Evolutionary conservation across 1,284 basidiomycete species (phyloP), one percentile per base, ranked within the genome.

Genomic region (Apiotrichum mycotoxinovorans): DNA sequence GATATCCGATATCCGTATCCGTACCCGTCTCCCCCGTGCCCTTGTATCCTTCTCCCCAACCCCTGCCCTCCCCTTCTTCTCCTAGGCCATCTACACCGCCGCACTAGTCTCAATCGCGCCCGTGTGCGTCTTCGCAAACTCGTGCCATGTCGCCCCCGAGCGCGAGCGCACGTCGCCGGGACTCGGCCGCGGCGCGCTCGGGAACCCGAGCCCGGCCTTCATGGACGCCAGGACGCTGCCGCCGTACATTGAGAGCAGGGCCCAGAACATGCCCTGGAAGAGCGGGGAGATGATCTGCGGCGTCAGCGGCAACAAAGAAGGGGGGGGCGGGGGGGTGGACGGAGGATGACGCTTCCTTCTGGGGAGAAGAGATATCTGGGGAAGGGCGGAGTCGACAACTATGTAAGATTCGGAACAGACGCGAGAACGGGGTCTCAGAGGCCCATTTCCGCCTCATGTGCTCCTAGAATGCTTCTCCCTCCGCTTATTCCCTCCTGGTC

Each of bases 251-350:
- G 68, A 64, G 27, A 75, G 49, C 10, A 69, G 68, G 34, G 74
- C 75, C 75, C 75, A 77, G 35, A 75, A 57, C 30, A 72, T 69
- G 34, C 75, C 75, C 63, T 76, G 74, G 33, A 73, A 52, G 9
- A 77, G 60, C 0, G 75, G 75, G 3, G 57, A 58, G 49, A 62
- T 52, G 57, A 62, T 42, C 60, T 62, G 54, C 17, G 9, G 38
- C 7, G 56, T 53, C 4, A 56, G 54, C 44, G 35, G 10, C n/a
- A 27, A 5, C 54, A 59, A 17, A 53, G 27, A 26, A 22, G 3
- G n/a, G 3, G 11, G 4, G 20, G 4, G 46, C 8, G 30, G 22
- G 2, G 20, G 8, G 27, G 5, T 23, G 22, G 26, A n/a, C n/a
- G n/a, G 18, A 30, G 17, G 17, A 14, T 18, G 44, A 7, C n/a